A percentile compares a stretch with the other conserved stretches of the same genome.
Evolutionary conservation across 495 filamentous ascomycete genomes (phyloP).

Genomic region (Neurospora sp.): DNA sequence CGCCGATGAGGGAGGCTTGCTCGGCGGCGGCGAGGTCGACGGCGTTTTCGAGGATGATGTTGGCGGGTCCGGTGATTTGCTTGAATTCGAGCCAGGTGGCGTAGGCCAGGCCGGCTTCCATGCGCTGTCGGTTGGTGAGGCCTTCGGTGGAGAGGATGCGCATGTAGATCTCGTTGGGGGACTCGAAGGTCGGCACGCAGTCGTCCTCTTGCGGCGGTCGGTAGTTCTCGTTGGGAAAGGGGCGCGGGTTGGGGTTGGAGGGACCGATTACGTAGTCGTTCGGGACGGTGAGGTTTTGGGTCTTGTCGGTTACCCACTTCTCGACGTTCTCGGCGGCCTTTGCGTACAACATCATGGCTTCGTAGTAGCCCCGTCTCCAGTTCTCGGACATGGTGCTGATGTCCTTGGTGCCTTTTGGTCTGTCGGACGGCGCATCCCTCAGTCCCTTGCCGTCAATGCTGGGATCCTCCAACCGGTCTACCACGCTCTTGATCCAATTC

Average conservation of each 20-base stretch:
- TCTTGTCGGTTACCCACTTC: slow-evolving; percentile 61
- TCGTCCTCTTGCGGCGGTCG: slow-evolving; percentile 59
- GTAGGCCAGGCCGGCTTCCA: slow-evolving; percentile 72
- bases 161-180: slow-evolving; percentile 62
- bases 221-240: slow-evolving; percentile 48
- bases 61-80: slow-evolving; percentile 30
- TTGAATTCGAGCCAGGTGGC: slow-evolving; percentile 78
- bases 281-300: slow-evolving; percentile 51
- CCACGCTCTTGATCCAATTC: slow-evolving; percentile 39
- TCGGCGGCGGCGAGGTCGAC: slow-evolving; percentile 23
- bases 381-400: slow-evolving; percentile 62
- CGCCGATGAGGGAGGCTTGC: slow-evolving; percentile 14
- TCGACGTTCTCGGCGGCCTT: slow-evolving; percentile 72
- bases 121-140: slow-evolving; percentile 59
- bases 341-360: slow-evolving; percentile 64
- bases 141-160: slow-evolving; percentile 68
- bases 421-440: slow-evolving; percentile 24
- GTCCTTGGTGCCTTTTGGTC: slow-evolving; percentile 39
- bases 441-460: slow-evolving; percentile 58
- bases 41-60: slow-evolving; percentile 19
- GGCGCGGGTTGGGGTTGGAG: slow-evolving; percentile 70
- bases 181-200: slow-evolving; percentile 51
- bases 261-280: slow-evolving; percentile 63
- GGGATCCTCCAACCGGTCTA: slow-evolving; percentile 54
- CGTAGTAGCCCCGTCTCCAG: slow-evolving; percentile 77